Base-by-base conservation (phyloP, 1,139 yeast genomes). In the Hemisphaericaspora subhashii region DNA sequence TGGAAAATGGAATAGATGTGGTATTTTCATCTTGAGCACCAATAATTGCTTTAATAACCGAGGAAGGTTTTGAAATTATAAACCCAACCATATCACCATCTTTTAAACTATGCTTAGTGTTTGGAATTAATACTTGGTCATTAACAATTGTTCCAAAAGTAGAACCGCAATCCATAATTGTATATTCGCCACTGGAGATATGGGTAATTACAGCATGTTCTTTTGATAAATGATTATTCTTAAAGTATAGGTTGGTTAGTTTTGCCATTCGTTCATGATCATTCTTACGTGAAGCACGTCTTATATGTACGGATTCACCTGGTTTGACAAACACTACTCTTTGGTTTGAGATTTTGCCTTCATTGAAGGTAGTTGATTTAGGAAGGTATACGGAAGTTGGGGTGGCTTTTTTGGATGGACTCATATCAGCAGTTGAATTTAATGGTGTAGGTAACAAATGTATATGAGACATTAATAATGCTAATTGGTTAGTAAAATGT, bases 111-210 rank as follows among this genome's bases (percentile, higher is more conserved):
- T 50, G 40, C 51, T 55, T 50, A 12, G 37, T 37, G 10, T 47
- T 49, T 0, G 66, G 60, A 5, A 50, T 47, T 31, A 55, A 58
- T 14, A 46, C 46, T 9, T 34, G 20, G 16, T 54, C 52, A 43
- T 68, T 64, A 35, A 67, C 40, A 13, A 67, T 48, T 5, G 76
- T 70, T 1, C 77, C 77, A 51, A 69, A 71, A 22, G 72, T 68
- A 5, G 74, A 68, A 10, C 47, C 47, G 11, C 46, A 44, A 44
- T 71, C 77, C 39, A 50, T 51, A 30, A 71, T 40, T 28, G 35
- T 52, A 38, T 68, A 54, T 9, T 33, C 34, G n/a, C 53, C 55
- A 22, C 53, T 46, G 11, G 13, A 4, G n/a, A 21, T 20, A 23
- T 20, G 16, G 25, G 31, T 37, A 17, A 43, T 36, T 6, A 22